Evolutionary conservation across 2,329 filamentous ascomycete species (phyloP), one percentile per base, ranked within the genome.

Genomic region (Delphinella strobiligena): DNA sequence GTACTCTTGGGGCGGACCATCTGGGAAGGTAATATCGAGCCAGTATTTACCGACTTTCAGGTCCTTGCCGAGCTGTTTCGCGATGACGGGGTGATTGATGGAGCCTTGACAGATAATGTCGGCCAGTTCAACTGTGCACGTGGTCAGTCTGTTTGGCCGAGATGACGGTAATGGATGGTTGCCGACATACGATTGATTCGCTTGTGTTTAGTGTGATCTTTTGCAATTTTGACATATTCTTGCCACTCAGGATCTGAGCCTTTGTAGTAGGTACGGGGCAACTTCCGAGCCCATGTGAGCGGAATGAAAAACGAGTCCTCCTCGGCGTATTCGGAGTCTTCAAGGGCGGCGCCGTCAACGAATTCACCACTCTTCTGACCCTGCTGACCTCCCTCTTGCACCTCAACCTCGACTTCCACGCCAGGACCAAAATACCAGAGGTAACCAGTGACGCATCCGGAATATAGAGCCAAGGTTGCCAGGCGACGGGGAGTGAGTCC

Each of bases 241-340:
- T 69, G 62, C 69, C 68, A 71, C 46, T 72, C 69, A 3, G 68
- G 67, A 56, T 72, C 69, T n/a, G 61, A 64, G 17, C 63, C 66
- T 48, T 60, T 65, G 54, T 69, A 72, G 42, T 55, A 69, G 3
- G 54, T 59, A 27, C 53, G 49, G 3, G 60, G 61, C 40, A 59
- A 49, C 41, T 61, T 56, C 36, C 54, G 61, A n/a, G 65, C 56
- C 47, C 63, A 62, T 4, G 66, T 65, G 17, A 71, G 54, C 16
- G 69, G 67, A 19, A 72, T 61, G 54, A 72, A 72, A 12, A 65
- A 43, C 11, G 61, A 51, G 36, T 58, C 55, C 16, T 61, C 58
- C 33, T 52, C 54, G 16, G 50, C 52, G 39, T 47, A 58, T 32
- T 47, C 54, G 7, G 7, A 7, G 7, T 27, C 7, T 7, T 12